A percentile compares a stretch with the other conserved stretches of the same genome.
phyloP scores from a whole-genome alignment of 495 filamentous ascomycete species.

The Penicillium canariense region DNA sequence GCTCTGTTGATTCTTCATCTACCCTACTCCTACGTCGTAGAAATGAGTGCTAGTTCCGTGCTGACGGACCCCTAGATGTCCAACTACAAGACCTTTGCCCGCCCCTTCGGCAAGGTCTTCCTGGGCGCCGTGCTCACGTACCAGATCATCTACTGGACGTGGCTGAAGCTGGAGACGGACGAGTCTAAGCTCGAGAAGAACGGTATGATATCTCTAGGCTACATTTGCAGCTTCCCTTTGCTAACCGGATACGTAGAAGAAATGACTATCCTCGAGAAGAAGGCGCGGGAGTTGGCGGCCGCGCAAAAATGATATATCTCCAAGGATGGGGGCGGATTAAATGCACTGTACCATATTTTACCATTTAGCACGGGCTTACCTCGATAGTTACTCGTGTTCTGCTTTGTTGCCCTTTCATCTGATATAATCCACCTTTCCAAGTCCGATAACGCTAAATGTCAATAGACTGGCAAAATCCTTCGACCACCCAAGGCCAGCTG shows the following conservation, averaged over 20 bases:
- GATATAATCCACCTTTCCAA: too few species aligned
- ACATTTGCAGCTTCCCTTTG: neutral
- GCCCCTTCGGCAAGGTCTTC: conserved; percentile 81
- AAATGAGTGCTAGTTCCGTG: neutral
- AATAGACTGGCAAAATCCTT: neutral
- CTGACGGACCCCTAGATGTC: conserved; percentile 46
- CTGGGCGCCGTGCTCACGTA: conserved; percentile 85
- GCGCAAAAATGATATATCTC: conserved; percentile 25
- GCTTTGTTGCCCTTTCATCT: too few species aligned
- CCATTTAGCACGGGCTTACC: neutral
- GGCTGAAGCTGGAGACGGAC: conserved; percentile 81
- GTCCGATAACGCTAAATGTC: too few species aligned
- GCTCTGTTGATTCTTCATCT: too few species aligned
- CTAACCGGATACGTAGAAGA: conserved; percentile 31
- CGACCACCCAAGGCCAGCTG: neutral
- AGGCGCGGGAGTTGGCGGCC: conserved; percentile 39
- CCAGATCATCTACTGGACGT: conserved; percentile 79
- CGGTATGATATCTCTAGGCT: conserved; percentile 32
- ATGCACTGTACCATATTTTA: conserved; percentile 18
- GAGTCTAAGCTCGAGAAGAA: conserved; percentile 64
- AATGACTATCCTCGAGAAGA: conserved; percentile 40
- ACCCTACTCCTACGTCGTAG: neutral
- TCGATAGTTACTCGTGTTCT: too few species aligned
- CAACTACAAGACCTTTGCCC: conserved; percentile 77
- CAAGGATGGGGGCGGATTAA: neutral